Base-by-base conservation (phyloP, 2,329 filamentous ascomycete species). In the Ceratocystis eucalypticola region DNA sequence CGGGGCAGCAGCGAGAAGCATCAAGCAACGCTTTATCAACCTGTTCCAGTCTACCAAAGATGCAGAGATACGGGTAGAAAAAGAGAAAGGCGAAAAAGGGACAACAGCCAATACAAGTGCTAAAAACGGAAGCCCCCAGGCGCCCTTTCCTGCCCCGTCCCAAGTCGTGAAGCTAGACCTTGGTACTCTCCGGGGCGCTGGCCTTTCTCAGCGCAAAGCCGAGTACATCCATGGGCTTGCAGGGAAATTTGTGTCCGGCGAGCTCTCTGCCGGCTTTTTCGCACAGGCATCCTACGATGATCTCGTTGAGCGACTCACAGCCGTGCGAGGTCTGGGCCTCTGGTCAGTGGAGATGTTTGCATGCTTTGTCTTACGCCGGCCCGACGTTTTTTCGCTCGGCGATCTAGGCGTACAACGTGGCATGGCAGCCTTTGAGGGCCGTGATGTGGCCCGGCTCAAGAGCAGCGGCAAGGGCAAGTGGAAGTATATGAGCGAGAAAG, bases 341-440 rank as follows among this genome's bases (percentile, higher is more conserved):
- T 97, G 94, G 94, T 92, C 87, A 61, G 91, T 96, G 15, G 92
- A 96, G 79, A 97, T 99, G 94, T 99, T 99, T 79, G 90, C 92
- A 62, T 91, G 89, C 75, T 97, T 99, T 76, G 89, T 85, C n/a
- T 79, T 99, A 50, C 97, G 96, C 80, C 82, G 92, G 12, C 88
- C 91, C 81, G 93, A 99, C 76, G 89, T 99, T 25, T 96, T 97
- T 74, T 91, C 88, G 25, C 87, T 90, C 0, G 93, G 94, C 0
- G 93, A 99, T 76, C 77, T 99, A 69, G 94, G 94, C 3, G 90
- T 99, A 59, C 94, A 97, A 82, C 81, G 92, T 72, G 94, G 94
- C 8, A 96, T 96, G 86, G 94, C 94, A 1, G 87, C 88, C 0
- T 92, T 94, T 73, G 80, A 86, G 61, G 94, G 94, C 1, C 84